phyloP scores from a whole-genome alignment of 345 rosid genomes.

The Euphorbia tirucalli region DNA sequence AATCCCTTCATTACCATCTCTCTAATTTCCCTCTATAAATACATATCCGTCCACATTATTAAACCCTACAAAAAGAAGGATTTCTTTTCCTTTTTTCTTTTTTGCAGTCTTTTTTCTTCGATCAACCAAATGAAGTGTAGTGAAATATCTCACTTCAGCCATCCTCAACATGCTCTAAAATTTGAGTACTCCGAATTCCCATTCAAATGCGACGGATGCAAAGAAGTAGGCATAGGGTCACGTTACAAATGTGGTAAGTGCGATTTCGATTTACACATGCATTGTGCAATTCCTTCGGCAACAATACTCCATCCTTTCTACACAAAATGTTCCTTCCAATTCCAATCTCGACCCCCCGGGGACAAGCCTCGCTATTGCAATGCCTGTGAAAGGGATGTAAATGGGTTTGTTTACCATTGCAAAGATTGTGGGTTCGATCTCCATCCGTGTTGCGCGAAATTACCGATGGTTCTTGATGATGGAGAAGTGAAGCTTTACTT shows the following conservation, averaged over 20 bases:
- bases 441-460: constrained; percentile 92
- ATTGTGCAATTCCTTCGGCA: constrained; percentile 62
- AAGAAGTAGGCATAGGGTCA: constrained; percentile 86
- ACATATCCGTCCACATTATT: neutral
- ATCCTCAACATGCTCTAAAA: constrained; percentile 66
- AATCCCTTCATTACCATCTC: neutral
- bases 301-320: constrained; percentile 67
- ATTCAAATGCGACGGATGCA: constrained; percentile 94
- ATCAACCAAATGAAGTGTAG: constrained; percentile 51
- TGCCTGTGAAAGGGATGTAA: constrained; percentile 75
- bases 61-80: neutral
- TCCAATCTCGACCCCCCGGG: constrained; percentile 61
- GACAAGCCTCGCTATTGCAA: constrained; percentile 60
- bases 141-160: constrained; percentile 75
- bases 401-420: constrained; percentile 82
- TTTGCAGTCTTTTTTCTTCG: too few relatives aligned
- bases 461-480: constrained; percentile 75
- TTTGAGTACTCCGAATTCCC: constrained; percentile 65
- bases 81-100: neutral
- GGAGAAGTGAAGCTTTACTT: constrained; percentile 68
- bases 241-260: constrained; percentile 62
- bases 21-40: constrained; percentile 5
- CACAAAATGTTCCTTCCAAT: constrained; percentile 82
- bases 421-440: constrained; percentile 78
- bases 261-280: constrained; percentile 80